These are phyloP conservation scores for Paraurostyla sp. DNA, from an alignment of 73 alveolate genomes.

Conservation along the genomic window DNA sequence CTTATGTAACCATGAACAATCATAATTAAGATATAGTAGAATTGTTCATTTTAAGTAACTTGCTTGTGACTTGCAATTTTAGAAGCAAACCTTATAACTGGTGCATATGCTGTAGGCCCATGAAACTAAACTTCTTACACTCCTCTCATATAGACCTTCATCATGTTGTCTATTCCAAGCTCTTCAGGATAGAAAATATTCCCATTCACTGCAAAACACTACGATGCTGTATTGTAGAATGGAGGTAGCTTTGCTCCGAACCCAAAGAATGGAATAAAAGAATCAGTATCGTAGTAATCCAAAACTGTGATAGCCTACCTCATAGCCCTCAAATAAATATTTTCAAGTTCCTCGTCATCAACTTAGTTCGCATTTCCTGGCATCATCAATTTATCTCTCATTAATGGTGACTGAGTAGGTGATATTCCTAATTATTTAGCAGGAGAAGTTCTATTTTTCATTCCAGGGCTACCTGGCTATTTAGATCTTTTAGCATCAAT, in stretches of 20 bases:
- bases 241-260: constrained; percentile 93
- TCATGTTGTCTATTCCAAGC: constrained; percentile 78
- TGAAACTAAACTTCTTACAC: constrained; percentile 65
- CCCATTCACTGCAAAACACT: constrained; percentile 88
- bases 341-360: constrained; percentile 46
- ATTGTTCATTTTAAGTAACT: constrained; percentile 62
- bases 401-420: too few relatives aligned
- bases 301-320: constrained; percentile 68
- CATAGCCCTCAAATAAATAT: constrained; percentile 20
- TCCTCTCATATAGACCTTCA: constrained; percentile 69
- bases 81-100: constrained; percentile 74
- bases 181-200: constrained; percentile 86
- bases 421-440: too few relatives aligned
- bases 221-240: constrained; percentile 66
- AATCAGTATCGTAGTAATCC: constrained; percentile 94
- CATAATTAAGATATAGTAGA: constrained; percentile 81
- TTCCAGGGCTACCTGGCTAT: background rate
- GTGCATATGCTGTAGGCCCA: constrained; percentile 89
- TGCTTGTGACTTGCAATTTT: constrained; percentile 66
- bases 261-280: constrained; percentile 92
- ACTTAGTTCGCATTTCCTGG: too few relatives aligned
- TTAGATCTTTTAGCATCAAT: constrained; percentile 68
- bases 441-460: background rate
- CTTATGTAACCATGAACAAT: constrained; percentile 85
- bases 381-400: too few relatives aligned